These are phyloP conservation scores for Candida maltosa DNA, from an alignment of 805 yeast genomes.

Conservation along the genomic window DNA sequence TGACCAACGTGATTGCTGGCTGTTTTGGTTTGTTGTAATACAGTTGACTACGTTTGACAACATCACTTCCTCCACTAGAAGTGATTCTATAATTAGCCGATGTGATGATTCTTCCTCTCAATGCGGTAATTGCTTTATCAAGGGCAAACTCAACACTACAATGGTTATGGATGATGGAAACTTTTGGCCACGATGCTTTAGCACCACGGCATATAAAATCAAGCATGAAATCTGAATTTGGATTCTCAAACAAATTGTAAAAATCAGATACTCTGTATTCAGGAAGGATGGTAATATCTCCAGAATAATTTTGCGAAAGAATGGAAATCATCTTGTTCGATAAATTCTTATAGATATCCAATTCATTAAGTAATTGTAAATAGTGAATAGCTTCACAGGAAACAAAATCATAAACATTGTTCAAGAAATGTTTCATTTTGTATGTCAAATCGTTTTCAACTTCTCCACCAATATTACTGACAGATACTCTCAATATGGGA, in stretches of 20 bases:
- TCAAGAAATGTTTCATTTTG: constrained; percentile 48
- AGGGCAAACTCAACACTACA: constrained; percentile 86
- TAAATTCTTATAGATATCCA: constrained; percentile 72
- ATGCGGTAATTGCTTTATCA: constrained; percentile 69
- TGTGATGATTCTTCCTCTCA: constrained; percentile 59
- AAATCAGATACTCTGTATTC: constrained; percentile 60
- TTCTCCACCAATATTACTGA: constrained; percentile 68
- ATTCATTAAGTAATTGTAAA: constrained; percentile 66
- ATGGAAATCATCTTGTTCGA: constrained; percentile 73
- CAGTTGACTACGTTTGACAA: constrained; percentile 3
- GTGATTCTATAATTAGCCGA: constrained; percentile 14
- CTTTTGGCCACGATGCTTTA: constrained; percentile 89
- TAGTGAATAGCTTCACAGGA: constrained; percentile 76
- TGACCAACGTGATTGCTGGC: constrained; percentile 14
- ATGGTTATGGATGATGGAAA: constrained; percentile 81
- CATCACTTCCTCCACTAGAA: constrained; percentile 2
- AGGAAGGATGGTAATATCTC: constrained; percentile 91
- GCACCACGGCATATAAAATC: constrained; percentile 80
- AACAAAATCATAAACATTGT: constrained; percentile 54
- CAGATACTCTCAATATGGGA: constrained; percentile 72
- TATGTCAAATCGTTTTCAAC: constrained; percentile 55
- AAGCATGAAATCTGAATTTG: constrained; percentile 70
- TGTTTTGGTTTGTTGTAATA: constrained; percentile 4
- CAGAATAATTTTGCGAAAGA: constrained; percentile 83
- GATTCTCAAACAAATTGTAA: constrained; percentile 68